These are phyloP conservation scores for Calonectria hongkongensis DNA, from an alignment of 2,329 filamentous ascomycete genomes.

Conservation along the genomic window DNA sequence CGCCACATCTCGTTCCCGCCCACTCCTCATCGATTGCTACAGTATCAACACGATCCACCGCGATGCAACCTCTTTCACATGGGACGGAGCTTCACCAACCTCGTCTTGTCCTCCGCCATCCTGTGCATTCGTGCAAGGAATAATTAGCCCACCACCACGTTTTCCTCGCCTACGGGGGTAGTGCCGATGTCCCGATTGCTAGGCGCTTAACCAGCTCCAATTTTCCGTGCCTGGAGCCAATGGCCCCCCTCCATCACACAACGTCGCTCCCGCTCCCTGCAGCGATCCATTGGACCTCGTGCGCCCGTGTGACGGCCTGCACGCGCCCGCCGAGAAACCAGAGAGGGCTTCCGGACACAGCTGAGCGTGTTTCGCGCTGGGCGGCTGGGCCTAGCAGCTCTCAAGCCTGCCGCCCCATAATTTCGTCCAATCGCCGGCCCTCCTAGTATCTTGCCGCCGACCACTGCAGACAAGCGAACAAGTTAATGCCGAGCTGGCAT, in stretches of 20 bases:
- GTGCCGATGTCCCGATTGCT: conserved; percentile 10
- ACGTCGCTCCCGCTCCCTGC: conserved; percentile 24
- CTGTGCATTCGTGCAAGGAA: conserved; percentile 10
- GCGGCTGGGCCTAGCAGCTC: conserved; percentile 28
- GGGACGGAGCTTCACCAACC: conserved; percentile 20
- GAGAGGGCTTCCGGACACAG: conserved; percentile 11
- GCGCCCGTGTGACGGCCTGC: conserved; percentile 23
- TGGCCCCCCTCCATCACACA: conserved; percentile 24
- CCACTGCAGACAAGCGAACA: conserved; percentile 3
- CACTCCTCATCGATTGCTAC: conserved; percentile 18
- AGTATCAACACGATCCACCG: conserved; percentile 23
- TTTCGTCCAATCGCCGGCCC: conserved; percentile 25
- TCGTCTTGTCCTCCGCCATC: conserved; percentile 20
- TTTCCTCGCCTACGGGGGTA: conserved; percentile 2
- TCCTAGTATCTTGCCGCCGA: conserved; percentile 36
- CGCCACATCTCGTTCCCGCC: conserved; percentile 19
- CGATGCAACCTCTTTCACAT: conserved; percentile 28
- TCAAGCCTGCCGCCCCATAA: conserved; percentile 16
- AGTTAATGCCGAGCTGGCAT: conserved; percentile 23
- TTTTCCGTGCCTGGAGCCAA: conserved; percentile 14
- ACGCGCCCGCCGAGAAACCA: conserved; percentile 32
- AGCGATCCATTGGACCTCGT: conserved; percentile 38
- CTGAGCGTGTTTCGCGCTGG: conserved; percentile 26
- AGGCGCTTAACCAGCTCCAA: conserved; percentile 33
- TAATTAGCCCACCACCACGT: conserved; percentile 36